Evolutionary conservation across 2,329 filamentous ascomycete species (phyloP).

Genomic region (Aspergillus unguis): DNA sequence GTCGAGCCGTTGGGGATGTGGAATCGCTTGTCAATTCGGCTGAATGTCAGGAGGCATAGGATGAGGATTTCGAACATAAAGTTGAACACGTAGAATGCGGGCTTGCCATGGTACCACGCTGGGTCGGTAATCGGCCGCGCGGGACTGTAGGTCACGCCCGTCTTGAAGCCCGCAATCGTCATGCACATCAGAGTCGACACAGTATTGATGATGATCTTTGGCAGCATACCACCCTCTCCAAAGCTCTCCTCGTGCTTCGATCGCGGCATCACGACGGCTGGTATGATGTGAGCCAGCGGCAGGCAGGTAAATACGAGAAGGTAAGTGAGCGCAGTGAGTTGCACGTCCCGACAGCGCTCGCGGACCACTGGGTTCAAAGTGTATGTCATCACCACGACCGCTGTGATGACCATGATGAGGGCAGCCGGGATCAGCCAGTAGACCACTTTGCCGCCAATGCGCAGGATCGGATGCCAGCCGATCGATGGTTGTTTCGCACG

Average conservation of each 20-base stretch:
- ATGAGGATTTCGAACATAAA: slow-evolving; percentile 71
- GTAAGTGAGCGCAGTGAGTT: slow-evolving; percentile 60
- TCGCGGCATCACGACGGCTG: slow-evolving; percentile 47
- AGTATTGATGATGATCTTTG: slow-evolving; percentile 65
- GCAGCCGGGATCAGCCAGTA: slow-evolving; percentile 57
- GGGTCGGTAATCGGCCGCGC: slow-evolving; percentile 52
- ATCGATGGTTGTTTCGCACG: slow-evolving; percentile 67
- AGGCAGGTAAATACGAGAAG: slow-evolving; percentile 65
- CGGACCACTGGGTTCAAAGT: slow-evolving; percentile 55
- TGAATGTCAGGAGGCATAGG: slow-evolving; percentile 62
- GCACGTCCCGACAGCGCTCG: slow-evolving; percentile 58
- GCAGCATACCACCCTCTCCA: slow-evolving; percentile 63
- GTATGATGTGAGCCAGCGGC: slow-evolving; percentile 56
- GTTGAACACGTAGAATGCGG: slow-evolving; percentile 76
- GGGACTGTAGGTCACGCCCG: slow-evolving; percentile 55
- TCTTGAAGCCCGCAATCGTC: slow-evolving; percentile 67
- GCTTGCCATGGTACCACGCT: slow-evolving; percentile 68
- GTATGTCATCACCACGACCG: slow-evolving; percentile 64
- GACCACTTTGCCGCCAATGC: slow-evolving; percentile 54
- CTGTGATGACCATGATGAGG: slow-evolving; percentile 64
- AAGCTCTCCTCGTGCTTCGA: slow-evolving; percentile 55
- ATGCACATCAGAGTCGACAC: slow-evolving; percentile 54
- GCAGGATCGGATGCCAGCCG: slow-evolving; percentile 62
- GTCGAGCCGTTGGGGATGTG: slow-evolving; percentile 64
- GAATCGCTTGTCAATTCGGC: slow-evolving; percentile 72